Conservation (phyloP, 306 rosid species). For the Dalbergia oliveri region DNA sequence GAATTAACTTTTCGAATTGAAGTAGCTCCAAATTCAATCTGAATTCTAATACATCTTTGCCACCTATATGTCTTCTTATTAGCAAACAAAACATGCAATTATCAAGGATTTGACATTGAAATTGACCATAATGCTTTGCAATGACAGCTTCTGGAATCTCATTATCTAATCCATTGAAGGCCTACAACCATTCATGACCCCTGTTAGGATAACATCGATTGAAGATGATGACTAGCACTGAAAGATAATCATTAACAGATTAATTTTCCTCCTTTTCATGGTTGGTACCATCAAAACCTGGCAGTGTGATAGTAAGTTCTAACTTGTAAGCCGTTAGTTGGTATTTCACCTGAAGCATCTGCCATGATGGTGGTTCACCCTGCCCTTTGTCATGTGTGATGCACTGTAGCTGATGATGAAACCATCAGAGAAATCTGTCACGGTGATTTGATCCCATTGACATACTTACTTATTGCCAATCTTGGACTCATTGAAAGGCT, state of each 20-base stretch:
- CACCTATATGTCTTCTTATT: background rate
- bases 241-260: slow-evolving; percentile 27
- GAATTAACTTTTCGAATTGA: background rate
- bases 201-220: background rate
- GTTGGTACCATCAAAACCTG: background rate
- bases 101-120: slow-evolving; percentile 43
- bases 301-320: background rate
- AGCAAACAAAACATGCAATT: slow-evolving; percentile 37
- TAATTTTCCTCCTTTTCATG: background rate
- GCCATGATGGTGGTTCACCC: background rate
- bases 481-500: background rate
- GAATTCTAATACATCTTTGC: background rate
- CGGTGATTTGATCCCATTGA: slow-evolving; percentile 2
- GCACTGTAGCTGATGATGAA: background rate
- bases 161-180: slow-evolving; percentile 35
- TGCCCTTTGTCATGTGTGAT: slow-evolving; percentile 6
- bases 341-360: slow-evolving; percentile 5
- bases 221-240: background rate
- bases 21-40: background rate
- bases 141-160: slow-evolving; percentile 30
- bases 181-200: slow-evolving; percentile 19
- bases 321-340: background rate
- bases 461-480: slow-evolving; percentile 20
- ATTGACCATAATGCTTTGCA: slow-evolving; percentile 10
- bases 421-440: slow-evolving; percentile 2